Evolutionary conservation across 768 basidiomycete species (phyloP).

Genomic region (Rhodosporidiobolus odoratus): DNA sequence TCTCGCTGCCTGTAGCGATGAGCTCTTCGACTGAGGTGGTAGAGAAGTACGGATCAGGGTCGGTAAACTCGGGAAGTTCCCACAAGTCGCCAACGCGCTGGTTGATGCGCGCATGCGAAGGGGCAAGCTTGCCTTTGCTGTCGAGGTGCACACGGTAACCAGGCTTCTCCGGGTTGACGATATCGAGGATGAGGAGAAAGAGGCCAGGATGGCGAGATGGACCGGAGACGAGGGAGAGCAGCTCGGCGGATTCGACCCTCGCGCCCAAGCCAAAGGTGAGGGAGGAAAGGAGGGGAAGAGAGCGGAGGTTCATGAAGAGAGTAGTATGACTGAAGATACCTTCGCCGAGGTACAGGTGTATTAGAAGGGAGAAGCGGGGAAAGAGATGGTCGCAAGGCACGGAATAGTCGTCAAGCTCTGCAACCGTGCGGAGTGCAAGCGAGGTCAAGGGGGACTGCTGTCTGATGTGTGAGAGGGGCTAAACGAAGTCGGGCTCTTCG

Average conservation of each 20-base stretch:
- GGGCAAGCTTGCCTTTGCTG: neutral
- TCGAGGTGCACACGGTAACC: neutral
- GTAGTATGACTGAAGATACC: neutral
- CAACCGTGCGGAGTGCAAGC: no score
- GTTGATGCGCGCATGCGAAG: neutral
- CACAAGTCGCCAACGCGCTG: neutral
- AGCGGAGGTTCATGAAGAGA: neutral
- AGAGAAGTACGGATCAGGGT: neutral
- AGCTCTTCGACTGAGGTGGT: neutral
- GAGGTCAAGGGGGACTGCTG: no score
- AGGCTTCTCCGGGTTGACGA: neutral
- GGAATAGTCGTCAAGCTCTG: no score
- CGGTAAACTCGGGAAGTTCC: neutral
- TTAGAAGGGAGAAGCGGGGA: neutral
- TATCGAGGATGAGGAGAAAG: neutral
- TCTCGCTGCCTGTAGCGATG: neutral
- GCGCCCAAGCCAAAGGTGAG: neutral
- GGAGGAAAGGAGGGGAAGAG: neutral
- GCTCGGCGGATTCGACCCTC: neutral
- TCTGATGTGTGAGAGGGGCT: no score
- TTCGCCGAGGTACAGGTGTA: neutral
- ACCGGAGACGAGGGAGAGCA: neutral
- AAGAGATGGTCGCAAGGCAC: neutral
- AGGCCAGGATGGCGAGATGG: neutral
- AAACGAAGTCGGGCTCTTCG: no score